Base-by-base conservation (phyloP, 441 rosid genomes). In the Erysimum pusillum region DNA sequence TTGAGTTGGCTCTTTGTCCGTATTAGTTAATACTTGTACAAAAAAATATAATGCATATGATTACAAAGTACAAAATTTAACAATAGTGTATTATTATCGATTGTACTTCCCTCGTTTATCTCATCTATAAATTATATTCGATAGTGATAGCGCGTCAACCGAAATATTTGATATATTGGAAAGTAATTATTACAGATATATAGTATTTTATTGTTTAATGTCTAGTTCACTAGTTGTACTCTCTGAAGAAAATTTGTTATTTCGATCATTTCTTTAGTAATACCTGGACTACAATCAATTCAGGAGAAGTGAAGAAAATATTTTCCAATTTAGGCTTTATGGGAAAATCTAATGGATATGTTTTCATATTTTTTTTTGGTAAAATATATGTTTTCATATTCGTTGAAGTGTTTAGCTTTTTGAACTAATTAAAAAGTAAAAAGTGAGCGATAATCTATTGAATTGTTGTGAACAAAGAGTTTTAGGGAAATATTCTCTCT, bases 121-220 rank as follows among this genome's bases (percentile, higher is more conserved):
- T 39, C 54, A 18, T 45, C 42, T 36, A 22, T n/a, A 36, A 38
- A 14, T 25, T 17, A 46, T 32, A 18, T 25, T 69, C 8, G 64
- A 69, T 12, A 44, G 74, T 57, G 74, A 69, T 69, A 41, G 51
- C 51, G 18, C 56, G 45, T 44, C 74, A 56, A 69, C 74, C 63
- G 22, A 67, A 38, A 39, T 36, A 22, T 14, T 32, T 58, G 75
- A 7, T 49, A 71, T 49, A 49, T 36, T 61, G n/a, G 14, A 42
- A 22, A 22, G 2, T 4, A 25, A 61, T 62, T 64, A 32, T 64
- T n/a, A 44, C 41, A 63, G 4, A 44, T n/a, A 20, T 44, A 44
- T 63, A 7, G 34, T 63, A 44, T 46, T 63, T 63, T 64, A 64
- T 59, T 36, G 45, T 59, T 36, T 25, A 1, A 25, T 25, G 28